A percentile compares a stretch with the other conserved stretches of the same genome.
phyloP scores from a whole-genome alignment of 2,329 filamentous ascomycete species.

The Pseudogymnoascus sp. region DNA sequence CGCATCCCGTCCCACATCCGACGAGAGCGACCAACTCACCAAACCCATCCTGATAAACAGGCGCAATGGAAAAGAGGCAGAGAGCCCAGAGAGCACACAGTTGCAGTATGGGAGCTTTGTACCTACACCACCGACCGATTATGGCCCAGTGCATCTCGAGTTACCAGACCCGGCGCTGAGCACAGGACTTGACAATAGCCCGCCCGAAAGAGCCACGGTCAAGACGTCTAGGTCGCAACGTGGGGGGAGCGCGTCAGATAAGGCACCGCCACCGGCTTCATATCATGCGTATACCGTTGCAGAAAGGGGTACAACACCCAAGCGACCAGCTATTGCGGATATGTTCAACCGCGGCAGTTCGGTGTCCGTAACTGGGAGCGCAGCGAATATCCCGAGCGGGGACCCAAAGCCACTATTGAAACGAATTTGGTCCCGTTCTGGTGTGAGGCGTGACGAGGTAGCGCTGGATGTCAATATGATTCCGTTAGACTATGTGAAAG shows the following conservation, averaged over 20 bases:
- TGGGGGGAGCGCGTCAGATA: not conserved
- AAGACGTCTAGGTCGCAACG: not conserved
- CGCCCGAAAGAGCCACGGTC: not conserved
- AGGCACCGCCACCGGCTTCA: not conserved
- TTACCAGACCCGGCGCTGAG: conserved; percentile 50
- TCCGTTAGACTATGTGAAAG: conserved; percentile 56
- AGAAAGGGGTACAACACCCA: not conserved
- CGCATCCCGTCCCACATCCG: conserved; percentile 1
- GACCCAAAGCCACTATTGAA: not conserved
- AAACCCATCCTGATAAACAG: conserved; percentile 10
- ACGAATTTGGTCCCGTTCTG: not conserved
- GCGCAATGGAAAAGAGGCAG: conserved; percentile 6
- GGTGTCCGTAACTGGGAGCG: not conserved
- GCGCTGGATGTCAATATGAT: conserved; percentile 41
- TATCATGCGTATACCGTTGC: not conserved
- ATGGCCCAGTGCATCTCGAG: conserved; percentile 36
- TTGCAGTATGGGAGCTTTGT: conserved; percentile 56
- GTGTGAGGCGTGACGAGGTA: not conserved
- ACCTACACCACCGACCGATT: conserved; percentile 39
- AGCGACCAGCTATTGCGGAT: not conserved
- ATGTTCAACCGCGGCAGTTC: conserved; percentile 7
- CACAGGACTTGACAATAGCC: not conserved
- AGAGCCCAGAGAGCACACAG: not conserved
- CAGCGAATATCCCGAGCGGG: not conserved
- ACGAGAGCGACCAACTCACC: conserved; percentile 2